Base-by-base conservation (phyloP, 192 early-diverging fungal species). In the Rhizophagus prolifer region DNA sequence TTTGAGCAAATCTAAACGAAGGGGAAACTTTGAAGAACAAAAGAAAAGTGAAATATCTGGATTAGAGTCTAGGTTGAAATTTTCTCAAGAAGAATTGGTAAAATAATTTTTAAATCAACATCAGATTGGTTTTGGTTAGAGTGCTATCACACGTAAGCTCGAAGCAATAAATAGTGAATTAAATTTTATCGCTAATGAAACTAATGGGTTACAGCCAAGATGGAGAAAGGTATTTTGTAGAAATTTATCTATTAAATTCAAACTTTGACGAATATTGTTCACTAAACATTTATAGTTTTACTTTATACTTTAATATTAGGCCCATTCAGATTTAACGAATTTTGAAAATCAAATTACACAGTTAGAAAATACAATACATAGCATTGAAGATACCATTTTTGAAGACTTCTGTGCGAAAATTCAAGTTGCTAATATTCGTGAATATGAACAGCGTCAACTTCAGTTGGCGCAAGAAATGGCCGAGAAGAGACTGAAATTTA, bases 361-460 rank as follows among this genome's bases (percentile, higher is more conserved):
- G 54, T 74, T 88, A 6, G 81, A 86, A 59, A n/a, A n/a, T 19
- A 63, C 75, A 67, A 82, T 87, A 59, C 47, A 79, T 6, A 70
- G 30, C 19, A 74, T 84, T 12, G 85, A 86, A 79, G 90, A 92
- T 71, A 78, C 83, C 19, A 83, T 95, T 8, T 99, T 99, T 87
- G 86, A 84, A 1, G 85, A 83, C 1, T 96, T 99, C 68, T 98
- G 98, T 81, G 61, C 65, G 38, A 74, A 79, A 12, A 90, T 95
- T n/a, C 84, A 87, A 4, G 91, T 98, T 2, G 59, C 82, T 10
- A 92, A 89, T 74, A 90, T 98, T 74, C 91, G 94, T 6, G 96
- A 94, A 72, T 98, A 96, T 79, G 96, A 99, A 79, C 88, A 88
- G 23, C 82, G 87, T 30, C 90, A 92, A 59, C 83, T 94, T 19